phyloP scores from a whole-genome alignment of 331 rosid genomes.

The Quercus tomentella region DNA sequence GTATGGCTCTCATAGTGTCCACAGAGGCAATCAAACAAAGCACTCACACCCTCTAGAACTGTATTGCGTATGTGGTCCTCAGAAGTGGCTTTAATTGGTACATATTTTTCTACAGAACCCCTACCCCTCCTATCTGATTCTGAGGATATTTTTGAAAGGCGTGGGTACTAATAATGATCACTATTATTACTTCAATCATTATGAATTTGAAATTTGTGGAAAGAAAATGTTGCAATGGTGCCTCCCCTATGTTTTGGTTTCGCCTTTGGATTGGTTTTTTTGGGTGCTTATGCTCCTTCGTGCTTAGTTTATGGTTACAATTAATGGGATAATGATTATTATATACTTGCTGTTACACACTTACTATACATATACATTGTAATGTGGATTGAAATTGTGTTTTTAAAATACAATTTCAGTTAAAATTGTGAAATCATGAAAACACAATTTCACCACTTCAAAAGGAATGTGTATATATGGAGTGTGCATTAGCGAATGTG shows the following conservation, averaged over 20 bases:
- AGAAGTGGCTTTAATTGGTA: constrained; percentile 27
- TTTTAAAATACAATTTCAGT: too few relatives aligned
- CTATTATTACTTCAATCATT: constrained; percentile 57
- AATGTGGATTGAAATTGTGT: too few relatives aligned
- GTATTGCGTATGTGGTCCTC: constrained; percentile 39
- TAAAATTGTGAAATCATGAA: too few relatives aligned
- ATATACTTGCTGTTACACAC: accelerated
- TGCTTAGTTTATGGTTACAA: not conserved
- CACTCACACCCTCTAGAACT: constrained; percentile 45
- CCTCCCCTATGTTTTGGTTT: constrained; percentile 18
- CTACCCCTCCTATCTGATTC: constrained; percentile 23
- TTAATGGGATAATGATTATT: too few relatives aligned
- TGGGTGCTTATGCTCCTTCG: not conserved
- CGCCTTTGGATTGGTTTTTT: not conserved
- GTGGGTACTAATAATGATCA: constrained; percentile 48
- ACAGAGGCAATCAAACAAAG: constrained; percentile 34
- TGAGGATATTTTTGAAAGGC: constrained; percentile 5
- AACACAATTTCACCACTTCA: too few relatives aligned
- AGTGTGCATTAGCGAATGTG: too few relatives aligned
- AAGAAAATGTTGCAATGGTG: constrained; percentile 17
- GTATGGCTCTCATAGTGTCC: constrained; percentile 35
- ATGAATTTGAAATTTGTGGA: constrained; percentile 40
- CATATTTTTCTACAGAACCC: constrained; percentile 26
- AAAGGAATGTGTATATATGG: too few relatives aligned
- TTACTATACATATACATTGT: too few relatives aligned